phyloP scores from a whole-genome alignment of 73 alveolate species.

The Paramecium octaurelia region DNA sequence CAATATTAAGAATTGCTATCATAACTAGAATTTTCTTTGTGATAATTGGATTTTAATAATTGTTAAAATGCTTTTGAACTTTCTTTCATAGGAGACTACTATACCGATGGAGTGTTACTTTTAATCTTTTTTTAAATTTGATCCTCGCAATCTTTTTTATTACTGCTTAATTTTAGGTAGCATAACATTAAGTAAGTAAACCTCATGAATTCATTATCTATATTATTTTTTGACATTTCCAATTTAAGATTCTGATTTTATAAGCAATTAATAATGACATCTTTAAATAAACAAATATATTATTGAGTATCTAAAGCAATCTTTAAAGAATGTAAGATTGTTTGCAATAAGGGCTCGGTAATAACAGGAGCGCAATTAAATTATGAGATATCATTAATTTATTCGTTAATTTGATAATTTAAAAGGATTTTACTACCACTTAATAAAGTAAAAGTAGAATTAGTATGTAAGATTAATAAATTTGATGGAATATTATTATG shows the following conservation, averaged over 20 bases:
- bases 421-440: constrained; percentile 12
- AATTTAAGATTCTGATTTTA: neutral
- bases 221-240: neutral
- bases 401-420: neutral
- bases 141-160: constrained; percentile 15
- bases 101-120: neutral
- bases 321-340: neutral
- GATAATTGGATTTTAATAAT: neutral
- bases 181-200: neutral
- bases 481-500: neutral
- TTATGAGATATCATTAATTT: neutral
- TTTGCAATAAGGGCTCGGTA: neutral
- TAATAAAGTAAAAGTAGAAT: neutral
- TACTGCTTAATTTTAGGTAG: neutral
- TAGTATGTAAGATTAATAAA: neutral
- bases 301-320: neutral
- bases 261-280: neutral
- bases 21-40: neutral
- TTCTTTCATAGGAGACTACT: neutral
- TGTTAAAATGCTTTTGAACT: neutral
- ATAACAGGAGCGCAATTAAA: constrained; percentile 5
- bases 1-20: neutral
- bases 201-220: neutral
- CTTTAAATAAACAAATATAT: neutral
- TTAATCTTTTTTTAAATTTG: neutral